phyloP scores from a whole-genome alignment of 2,329 filamentous ascomycete species.

The Fusarium nelsonii region DNA sequence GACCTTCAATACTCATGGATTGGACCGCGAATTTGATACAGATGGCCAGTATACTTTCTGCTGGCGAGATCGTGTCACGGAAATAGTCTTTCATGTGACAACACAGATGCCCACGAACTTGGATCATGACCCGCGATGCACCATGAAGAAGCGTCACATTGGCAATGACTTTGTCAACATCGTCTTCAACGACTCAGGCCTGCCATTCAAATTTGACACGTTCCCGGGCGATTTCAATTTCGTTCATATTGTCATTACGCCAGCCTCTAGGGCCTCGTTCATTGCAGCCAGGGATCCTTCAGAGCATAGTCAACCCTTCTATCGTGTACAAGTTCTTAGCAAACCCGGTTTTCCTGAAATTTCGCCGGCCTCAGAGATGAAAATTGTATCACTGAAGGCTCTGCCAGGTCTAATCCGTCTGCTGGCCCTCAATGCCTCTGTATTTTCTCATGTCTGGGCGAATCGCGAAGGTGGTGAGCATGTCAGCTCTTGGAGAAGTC shows the following conservation, averaged over 20 bases:
- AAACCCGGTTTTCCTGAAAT: conserved; percentile 91
- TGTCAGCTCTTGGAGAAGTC: conserved; percentile 88
- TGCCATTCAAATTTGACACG: conserved; percentile 88
- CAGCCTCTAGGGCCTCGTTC: conserved; percentile 83
- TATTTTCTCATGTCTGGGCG: conserved; percentile 93
- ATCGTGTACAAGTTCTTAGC: conserved; percentile 89
- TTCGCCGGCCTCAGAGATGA: conserved; percentile 88
- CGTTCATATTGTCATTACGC: conserved; percentile 95
- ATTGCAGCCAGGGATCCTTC: conserved; percentile 68
- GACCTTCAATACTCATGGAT: conserved; percentile 91
- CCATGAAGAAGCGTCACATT: conserved; percentile 92
- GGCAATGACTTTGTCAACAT: conserved; percentile 99
- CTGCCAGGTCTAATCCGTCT: conserved; percentile 89
- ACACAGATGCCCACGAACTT: conserved; percentile 97
- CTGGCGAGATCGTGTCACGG: conserved; percentile 94
- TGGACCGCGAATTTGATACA: conserved; percentile 80
- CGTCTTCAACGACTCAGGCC: conserved; percentile 96
- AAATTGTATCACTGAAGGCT: conserved; percentile 86
- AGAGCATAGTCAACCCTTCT: conserved; percentile 70
- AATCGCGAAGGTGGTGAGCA: conserved; percentile 82
- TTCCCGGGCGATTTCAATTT: conserved; percentile 97
- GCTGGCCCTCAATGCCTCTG: conserved; percentile 90
- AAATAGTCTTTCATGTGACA: conserved; percentile 94
- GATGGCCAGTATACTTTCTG: conserved; percentile 92
- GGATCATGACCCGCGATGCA: conserved; percentile 79